Conservation (phyloP, 305 asterid genomes). For the Ajuga reptans region DNA sequence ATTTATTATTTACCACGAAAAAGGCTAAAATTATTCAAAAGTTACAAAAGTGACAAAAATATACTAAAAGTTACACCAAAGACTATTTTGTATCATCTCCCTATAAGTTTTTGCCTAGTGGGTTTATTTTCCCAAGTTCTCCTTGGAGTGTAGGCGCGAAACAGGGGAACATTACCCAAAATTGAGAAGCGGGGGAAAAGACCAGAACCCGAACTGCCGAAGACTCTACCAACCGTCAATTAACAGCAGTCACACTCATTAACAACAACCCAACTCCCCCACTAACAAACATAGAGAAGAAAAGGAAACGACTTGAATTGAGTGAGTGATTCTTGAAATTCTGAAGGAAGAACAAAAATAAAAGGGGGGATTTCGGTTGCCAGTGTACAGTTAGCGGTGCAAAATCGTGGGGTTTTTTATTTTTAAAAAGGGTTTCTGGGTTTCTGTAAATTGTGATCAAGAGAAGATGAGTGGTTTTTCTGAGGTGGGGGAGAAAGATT, state of each 20-base stretch:
- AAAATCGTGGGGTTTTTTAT: neutral
- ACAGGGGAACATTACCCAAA: slow-evolving; percentile 35
- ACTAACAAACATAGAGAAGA: neutral
- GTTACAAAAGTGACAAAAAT: too few species aligned
- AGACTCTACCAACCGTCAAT: slow-evolving; percentile 68
- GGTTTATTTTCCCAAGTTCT: too few species aligned
- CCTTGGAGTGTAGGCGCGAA: slow-evolving; percentile 8
- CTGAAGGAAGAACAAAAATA: neutral
- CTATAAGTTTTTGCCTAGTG: too few species aligned
- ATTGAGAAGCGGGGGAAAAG: slow-evolving; percentile 40
- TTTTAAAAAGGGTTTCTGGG: slow-evolving; percentile 21
- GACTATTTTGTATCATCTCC: too few species aligned
- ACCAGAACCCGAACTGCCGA: slow-evolving; percentile 56
- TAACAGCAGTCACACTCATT: slow-evolving; percentile 55
- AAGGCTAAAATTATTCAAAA: too few species aligned
- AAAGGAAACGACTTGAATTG: neutral
- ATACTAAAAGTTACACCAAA: too few species aligned
- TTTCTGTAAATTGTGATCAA: slow-evolving; percentile 22
- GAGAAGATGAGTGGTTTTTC: slow-evolving; percentile 27
- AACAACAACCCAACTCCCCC: slow-evolving; percentile 27
- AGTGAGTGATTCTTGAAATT: neutral
- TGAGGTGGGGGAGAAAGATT: slow-evolving; percentile 36
- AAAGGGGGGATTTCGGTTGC: neutral
- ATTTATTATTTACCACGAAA: too few species aligned
- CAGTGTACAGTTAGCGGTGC: slow-evolving; percentile 9